Percentiles rank a stretch among this genome's conserved stretches.
phyloP scores from a whole-genome alignment of 208 protist genomes.

The Leishmania major region DNA sequence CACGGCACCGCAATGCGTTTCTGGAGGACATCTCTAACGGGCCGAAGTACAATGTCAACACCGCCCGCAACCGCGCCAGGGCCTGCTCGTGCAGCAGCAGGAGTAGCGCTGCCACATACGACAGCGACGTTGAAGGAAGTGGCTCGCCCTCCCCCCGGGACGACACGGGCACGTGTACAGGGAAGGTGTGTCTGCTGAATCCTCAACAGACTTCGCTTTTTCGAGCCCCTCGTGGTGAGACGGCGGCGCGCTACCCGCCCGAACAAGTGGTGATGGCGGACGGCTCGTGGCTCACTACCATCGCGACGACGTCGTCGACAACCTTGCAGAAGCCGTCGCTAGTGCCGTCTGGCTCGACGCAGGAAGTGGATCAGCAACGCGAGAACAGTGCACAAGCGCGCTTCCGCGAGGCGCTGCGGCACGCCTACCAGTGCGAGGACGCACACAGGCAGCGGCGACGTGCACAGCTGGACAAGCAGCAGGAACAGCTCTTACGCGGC shows the following conservation, averaged over 20 bases:
- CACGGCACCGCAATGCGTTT: slow-evolving; percentile 13
- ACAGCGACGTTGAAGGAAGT: slow-evolving; percentile 17
- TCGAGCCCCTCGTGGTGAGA: slow-evolving; percentile 1
- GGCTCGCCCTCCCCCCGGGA: neutral
- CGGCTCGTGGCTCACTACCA: neutral
- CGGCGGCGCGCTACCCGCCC: neutral
- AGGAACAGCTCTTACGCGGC: slow-evolving; percentile 9
- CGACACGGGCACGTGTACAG: neutral
- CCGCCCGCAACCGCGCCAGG: neutral
- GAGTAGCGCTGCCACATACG: slow-evolving; percentile 23
- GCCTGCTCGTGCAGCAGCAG: neutral
- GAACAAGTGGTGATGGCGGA: neutral
- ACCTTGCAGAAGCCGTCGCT: neutral
- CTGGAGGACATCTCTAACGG: neutral
- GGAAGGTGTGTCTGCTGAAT: neutral
- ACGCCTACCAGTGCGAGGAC: slow-evolving; percentile 29
- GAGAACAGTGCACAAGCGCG: slow-evolving; percentile 1
- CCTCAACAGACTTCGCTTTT: slow-evolving; percentile 26
- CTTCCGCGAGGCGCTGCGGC: slow-evolving; percentile 25
- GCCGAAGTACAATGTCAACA: neutral
- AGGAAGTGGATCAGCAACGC: neutral
- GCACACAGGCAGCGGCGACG: slow-evolving; percentile 13
- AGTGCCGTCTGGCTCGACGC: neutral
- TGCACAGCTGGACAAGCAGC: slow-evolving; percentile 16
- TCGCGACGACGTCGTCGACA: neutral